Conservation (phyloP, 441 rosid species). For the Biscutella laevigata region DNA sequence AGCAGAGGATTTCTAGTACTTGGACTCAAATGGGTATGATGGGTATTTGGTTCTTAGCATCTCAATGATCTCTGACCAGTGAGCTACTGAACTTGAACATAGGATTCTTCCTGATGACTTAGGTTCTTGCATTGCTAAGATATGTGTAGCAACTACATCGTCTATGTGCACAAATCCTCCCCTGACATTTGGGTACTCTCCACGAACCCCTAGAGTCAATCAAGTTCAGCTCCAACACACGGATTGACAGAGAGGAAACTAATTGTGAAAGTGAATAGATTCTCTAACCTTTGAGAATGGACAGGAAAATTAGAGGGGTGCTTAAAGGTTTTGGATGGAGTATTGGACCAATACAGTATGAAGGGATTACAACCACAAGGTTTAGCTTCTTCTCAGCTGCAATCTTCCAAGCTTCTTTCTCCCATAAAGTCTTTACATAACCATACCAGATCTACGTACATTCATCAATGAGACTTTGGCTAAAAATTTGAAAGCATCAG, state of each 20-base stretch:
- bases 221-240: not conserved
- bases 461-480: not conserved
- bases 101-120: conserved; percentile 56
- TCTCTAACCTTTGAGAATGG: conserved; percentile 44
- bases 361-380: conserved; percentile 65
- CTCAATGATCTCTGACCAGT: conserved; percentile 61
- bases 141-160: conserved; percentile 57
- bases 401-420: conserved; percentile 71
- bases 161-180: conserved; percentile 72
- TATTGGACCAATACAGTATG: conserved; percentile 58
- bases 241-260: no score
- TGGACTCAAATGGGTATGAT: conserved; percentile 50
- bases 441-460: conserved; percentile 55
- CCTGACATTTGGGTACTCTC: conserved; percentile 57
- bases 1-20: conserved; percentile 25
- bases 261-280: not conserved
- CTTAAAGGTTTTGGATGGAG: conserved; percentile 69
- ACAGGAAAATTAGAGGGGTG: conserved; percentile 35
- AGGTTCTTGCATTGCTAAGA: conserved; percentile 61
- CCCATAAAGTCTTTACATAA: conserved; percentile 53
- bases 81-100: conserved; percentile 62
- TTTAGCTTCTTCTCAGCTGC: conserved; percentile 53
- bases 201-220: conserved; percentile 17
- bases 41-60: conserved; percentile 60
- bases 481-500: not conserved